phyloP scores from a whole-genome alignment of 805 yeast species.

The Starmerella ratchasimensis region DNA sequence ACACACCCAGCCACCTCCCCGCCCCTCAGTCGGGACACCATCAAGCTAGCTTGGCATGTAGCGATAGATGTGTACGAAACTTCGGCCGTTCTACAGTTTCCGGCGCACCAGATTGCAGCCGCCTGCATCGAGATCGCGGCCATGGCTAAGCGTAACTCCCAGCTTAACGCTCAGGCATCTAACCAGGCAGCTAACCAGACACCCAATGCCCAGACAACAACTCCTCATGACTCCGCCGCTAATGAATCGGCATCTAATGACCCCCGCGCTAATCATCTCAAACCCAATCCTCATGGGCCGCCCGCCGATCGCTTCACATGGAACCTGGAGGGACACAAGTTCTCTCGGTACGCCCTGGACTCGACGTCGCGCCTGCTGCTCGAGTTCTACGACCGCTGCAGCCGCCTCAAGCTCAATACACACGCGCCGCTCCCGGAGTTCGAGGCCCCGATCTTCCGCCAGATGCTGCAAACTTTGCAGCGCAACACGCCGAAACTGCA shows the following conservation, averaged over 20 bases:
- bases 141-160: not conserved
- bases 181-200: constrained; percentile 1
- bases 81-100: constrained; percentile 51
- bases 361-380: constrained; percentile 7
- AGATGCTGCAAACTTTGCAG: constrained; percentile 4
- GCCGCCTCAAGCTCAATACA: not conserved
- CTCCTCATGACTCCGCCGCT: too few relatives aligned
- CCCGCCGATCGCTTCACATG: too few relatives aligned
- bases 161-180: not conserved
- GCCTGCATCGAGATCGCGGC: constrained; percentile 48
- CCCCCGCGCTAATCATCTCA: too few relatives aligned
- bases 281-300: too few relatives aligned
- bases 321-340: not conserved
- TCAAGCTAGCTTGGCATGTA: constrained; percentile 57
- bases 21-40: constrained; percentile 24
- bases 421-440: constrained; percentile 2
- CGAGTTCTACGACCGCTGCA: constrained; percentile 7
- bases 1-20: not conserved
- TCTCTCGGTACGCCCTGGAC: constrained; percentile 1
- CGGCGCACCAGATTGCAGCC: constrained; percentile 64
- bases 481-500: not conserved
- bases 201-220: too few relatives aligned
- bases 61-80: constrained; percentile 61
- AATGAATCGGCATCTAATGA: too few relatives aligned
- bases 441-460: not conserved